A percentile compares a stretch with the other conserved stretches of the same genome.
Conservation (phyloP, 768 basidiomycete species). For the Xanthoconium stramineum region DNA sequence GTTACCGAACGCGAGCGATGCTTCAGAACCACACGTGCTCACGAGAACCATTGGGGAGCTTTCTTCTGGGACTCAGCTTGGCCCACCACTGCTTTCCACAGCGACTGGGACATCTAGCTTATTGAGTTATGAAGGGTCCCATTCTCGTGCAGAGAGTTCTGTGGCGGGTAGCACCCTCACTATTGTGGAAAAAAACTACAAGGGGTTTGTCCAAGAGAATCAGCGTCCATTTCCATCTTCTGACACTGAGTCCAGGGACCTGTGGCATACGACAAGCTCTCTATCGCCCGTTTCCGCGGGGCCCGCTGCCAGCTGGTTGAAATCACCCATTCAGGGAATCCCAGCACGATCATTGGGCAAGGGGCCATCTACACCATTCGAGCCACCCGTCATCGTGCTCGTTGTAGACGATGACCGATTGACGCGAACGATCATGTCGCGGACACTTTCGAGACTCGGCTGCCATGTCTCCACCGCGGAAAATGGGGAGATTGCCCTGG, state of each 20-base stretch:
- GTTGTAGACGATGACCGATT: constrained; percentile 84
- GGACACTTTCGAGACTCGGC: constrained; percentile 74
- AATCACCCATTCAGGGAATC: constrained; percentile 10
- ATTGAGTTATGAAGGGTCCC: neutral
- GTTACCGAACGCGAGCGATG: constrained; percentile 37
- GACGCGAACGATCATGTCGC: constrained; percentile 77
- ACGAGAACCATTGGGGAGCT: constrained; percentile 44
- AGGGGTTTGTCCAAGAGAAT: neutral
- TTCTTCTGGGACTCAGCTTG: constrained; percentile 36
- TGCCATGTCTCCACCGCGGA: constrained; percentile 79
- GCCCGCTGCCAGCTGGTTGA: constrained; percentile 9
- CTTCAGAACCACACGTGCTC: constrained; percentile 31
- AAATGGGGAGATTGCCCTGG: constrained; percentile 76
- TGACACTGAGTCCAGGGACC: constrained; percentile 1
- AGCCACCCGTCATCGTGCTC: constrained; percentile 58
- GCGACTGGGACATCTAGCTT: neutral
- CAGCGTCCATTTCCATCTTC: neutral
- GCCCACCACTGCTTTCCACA: constrained; percentile 17
- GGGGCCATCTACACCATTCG: constrained; percentile 32
- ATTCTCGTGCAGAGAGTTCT: neutral
- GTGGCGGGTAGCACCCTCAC: neutral
- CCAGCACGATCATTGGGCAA: constrained; percentile 10
- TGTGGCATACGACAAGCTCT: neutral
- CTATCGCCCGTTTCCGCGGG: constrained; percentile 3
- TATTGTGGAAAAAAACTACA: constrained; percentile 5